These are phyloP conservation scores for Alternaria brassicae DNA, from an alignment of 2,329 filamentous ascomycete species.

Conservation along the genomic window DNA sequence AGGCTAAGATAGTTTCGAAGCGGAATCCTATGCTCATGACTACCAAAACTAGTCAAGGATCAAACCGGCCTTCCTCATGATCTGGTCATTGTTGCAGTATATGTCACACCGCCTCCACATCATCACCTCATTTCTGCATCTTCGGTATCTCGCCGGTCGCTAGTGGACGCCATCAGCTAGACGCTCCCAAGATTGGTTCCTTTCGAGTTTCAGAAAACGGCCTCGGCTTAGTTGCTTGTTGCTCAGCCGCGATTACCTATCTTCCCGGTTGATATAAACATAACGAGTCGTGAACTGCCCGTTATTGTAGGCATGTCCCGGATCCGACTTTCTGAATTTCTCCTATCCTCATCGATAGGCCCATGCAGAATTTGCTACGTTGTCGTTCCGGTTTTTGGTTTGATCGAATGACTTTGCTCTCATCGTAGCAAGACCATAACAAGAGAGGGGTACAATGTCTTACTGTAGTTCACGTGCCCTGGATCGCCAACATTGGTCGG, in stretches of 20 bases:
- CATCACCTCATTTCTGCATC: not conserved
- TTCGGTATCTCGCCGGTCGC: not conserved
- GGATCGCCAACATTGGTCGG: not conserved
- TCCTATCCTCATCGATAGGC: not conserved
- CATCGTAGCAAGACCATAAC: not conserved
- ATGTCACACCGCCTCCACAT: constrained; percentile 3
- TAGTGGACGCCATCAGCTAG: not conserved
- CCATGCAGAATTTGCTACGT: not conserved
- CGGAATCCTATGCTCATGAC: not conserved
- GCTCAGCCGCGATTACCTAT: not conserved
- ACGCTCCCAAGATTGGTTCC: not conserved
- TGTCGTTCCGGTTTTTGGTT: not conserved
- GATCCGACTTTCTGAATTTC: not conserved
- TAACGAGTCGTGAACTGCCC: not conserved
- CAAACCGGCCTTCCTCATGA: not conserved
- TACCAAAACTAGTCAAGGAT: constrained; percentile 1
- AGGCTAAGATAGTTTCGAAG: not conserved
- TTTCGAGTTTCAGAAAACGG: not conserved
- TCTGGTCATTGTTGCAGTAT: not conserved
- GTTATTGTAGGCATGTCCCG: not conserved
- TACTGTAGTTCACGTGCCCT: not conserved
- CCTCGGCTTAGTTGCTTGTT: constrained; percentile 3
- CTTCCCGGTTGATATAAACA: not conserved
- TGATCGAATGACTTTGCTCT: not conserved
- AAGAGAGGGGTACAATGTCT: not conserved